phyloP scores from a whole-genome alignment of 805 yeast species.

The Candida sithepensis region DNA sequence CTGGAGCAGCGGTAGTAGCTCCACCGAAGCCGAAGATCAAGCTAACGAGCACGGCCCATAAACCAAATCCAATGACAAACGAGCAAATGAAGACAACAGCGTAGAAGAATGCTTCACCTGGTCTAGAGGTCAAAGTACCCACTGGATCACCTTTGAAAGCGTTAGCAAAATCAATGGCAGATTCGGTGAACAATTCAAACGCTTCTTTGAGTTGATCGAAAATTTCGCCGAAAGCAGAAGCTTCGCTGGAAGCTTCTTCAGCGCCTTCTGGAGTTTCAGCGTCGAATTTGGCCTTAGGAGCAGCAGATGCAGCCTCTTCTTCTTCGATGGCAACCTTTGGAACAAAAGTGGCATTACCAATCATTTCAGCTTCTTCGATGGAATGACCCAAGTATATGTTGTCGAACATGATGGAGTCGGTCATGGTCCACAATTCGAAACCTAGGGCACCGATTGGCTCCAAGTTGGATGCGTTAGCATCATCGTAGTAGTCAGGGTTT shows the following conservation, averaged over 20 bases:
- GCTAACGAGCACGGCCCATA: conserved; percentile 35
- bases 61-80: conserved; percentile 40
- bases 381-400: conserved; percentile 85
- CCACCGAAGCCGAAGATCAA: conserved; percentile 10
- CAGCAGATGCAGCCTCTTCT: conserved; percentile 35
- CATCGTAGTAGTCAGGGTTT: conserved; percentile 70
- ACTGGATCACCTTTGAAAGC: conserved; percentile 45
- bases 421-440: conserved; percentile 88
- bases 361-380: conserved; percentile 73
- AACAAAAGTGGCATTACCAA: conserved; percentile 74
- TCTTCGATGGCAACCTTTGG: conserved; percentile 53
- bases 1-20: conserved; percentile 3
- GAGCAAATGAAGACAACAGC: conserved; percentile 38
- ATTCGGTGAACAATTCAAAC: conserved; percentile 18
- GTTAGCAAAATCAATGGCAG: conserved; percentile 30
- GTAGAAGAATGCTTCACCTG: conserved; percentile 48
- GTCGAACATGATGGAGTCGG: conserved; percentile 68
- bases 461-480: conserved; percentile 52
- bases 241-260: conserved; percentile 10
- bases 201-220: conserved; percentile 15
- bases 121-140: conserved; percentile 40
- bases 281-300: conserved; percentile 39
- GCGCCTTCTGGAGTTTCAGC: conserved; percentile 23
- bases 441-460: conserved; percentile 78
- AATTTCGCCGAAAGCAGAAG: conserved; percentile 14